phyloP scores from a whole-genome alignment of 306 rosid species.

The Phaseolus lunatus region DNA sequence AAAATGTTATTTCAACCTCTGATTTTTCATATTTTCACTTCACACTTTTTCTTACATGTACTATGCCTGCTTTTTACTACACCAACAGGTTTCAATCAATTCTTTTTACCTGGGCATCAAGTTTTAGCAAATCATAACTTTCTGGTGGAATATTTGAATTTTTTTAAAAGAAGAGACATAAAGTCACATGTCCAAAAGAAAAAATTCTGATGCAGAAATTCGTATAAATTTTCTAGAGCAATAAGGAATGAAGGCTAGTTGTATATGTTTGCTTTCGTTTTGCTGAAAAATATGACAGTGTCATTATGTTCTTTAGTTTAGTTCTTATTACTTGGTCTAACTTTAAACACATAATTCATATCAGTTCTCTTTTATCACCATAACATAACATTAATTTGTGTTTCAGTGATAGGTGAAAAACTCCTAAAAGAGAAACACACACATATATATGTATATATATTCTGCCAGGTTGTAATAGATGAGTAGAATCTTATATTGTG shows the following conservation, averaged over 20 bases:
- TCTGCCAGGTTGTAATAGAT: no score
- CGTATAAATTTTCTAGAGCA: background rate
- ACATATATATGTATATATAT: no score
- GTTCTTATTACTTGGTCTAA: background rate
- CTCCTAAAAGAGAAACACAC: no score
- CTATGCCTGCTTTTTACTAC: conserved; percentile 19
- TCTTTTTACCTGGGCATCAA: conserved; percentile 17
- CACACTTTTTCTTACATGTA: background rate
- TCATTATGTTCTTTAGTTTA: background rate
- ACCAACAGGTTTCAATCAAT: conserved; percentile 33
- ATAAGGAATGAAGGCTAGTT: no score
- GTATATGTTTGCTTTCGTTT: no score
- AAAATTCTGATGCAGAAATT: conserved; percentile 41
- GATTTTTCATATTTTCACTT: no score
- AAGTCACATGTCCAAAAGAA: conserved; percentile 36
- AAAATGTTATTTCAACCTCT: background rate
- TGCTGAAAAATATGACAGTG: no score
- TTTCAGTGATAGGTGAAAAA: no score
- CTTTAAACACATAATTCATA: background rate
- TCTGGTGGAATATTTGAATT: conserved; percentile 7
- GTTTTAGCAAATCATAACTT: conserved; percentile 30
- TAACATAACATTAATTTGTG: no score
- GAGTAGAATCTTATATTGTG: no score
- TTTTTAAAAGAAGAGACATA: conserved; percentile 1
- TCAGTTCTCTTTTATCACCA: background rate